Base-by-base conservation (phyloP, 768 basidiomycete genomes). In the Gautieria morchelliformis region DNA sequence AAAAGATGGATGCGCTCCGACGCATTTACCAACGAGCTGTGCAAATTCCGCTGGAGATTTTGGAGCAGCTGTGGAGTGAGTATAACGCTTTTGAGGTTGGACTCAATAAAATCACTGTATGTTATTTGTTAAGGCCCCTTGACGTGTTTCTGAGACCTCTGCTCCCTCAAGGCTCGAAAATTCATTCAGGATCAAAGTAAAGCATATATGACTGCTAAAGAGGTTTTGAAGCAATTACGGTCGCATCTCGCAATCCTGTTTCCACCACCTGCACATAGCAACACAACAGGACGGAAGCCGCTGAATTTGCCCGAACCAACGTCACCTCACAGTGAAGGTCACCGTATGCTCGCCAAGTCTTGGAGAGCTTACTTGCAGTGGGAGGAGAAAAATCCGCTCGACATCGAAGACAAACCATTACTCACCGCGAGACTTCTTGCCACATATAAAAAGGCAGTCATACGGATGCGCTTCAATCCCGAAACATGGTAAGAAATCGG, bases 341-440 rank as follows among this genome's bases (percentile, higher is more conserved):
- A 96, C 65, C 78, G 88, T 46, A 77, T 78, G 15, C 78, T 87
- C 30, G 82, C 93, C n/a, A 82, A 84, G 22, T 80, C 82, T 24
- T 99, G 96, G 96, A 90, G 91, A 65, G 75, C 79, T 1, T 98
- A 97, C 68, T 72, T 98, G 39, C 93, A 93, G 64, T 97, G 89
- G 89, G 95, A 99, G 70, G 91, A 95, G 69, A 79, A 78, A 62
- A 97, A 99, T 66, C 95, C 93, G 0, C 78, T 97, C 53, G 91
- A 93, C 69, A 81, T 98, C 41, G 92, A 94, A 61, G 88, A 89
- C 52, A 85, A 83, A 65, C 92, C 95, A 63, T 77, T 78, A 8
- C 70, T 96, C 40, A 75, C 84, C 49, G 77, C 75, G 5, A 78
- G 96, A 24, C 76, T 98, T 11, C 83, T 84, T 64, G 82, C 84